Evolutionary conservation across 345 rosid species (phyloP), one percentile per base, ranked within the genome.

Genomic region (Hypericum perforatum): DNA sequence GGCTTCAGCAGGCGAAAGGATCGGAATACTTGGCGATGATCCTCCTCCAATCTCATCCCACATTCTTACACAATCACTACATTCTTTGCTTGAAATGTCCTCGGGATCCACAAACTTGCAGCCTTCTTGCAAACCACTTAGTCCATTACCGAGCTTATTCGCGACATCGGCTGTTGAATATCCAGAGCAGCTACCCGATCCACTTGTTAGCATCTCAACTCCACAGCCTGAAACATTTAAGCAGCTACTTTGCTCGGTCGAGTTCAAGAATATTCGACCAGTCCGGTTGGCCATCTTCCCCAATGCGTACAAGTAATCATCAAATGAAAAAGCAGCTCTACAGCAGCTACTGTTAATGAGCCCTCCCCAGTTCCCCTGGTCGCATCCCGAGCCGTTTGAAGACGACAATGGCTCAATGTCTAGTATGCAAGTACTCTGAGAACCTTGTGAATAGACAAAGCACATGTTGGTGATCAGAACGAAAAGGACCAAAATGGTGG

Each of bases 121-220:
- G 14, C 43, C 67, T 47, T 70, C 61, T 22, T 36, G 53, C 39
- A 78, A 61, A 36, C n/a, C 57, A 36, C 37, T 58, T 54, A 72
- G 41, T 37, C 53, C 51, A 7, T 56, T 12, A 8, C 73, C 73
- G 2, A 72, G 63, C 59, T 61, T 72, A 10, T 11, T 46, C 11
- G 16, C 45, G 46, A 72, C 73, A 60, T 78, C 78, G 0, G 0
- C 37, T 53, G 57, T 59, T 2, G 62, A 58, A 48, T 71, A 78
- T 52, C 70, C 56, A 4, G 82, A 76, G 70, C 84, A 81, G 43
- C 66, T 67, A 6, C 70, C 45, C 0, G 22, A 29, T 68, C 80
- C 84, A 37, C 75, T 60, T 8, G 70, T 78, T 49, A 75, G 70
- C 63, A 54, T 71, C 61, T 65, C 63, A 53, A 81, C 66, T 14